Base-by-base conservation (phyloP, 2,329 filamentous ascomycete species). In the Colletotrichum gloeosporioides region DNA sequence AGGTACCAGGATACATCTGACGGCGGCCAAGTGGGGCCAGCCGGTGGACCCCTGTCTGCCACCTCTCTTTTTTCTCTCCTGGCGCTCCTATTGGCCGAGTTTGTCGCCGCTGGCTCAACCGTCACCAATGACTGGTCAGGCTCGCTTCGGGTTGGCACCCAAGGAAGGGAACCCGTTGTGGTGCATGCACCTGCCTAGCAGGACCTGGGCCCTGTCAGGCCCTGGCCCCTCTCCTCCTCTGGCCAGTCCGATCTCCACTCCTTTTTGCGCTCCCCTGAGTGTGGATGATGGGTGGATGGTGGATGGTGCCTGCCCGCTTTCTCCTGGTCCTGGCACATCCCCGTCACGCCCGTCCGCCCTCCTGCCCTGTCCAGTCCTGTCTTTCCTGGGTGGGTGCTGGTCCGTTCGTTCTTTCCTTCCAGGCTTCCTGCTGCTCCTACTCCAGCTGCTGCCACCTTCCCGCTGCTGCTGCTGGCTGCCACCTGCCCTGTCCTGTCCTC, bases 321-420 rank as follows among this genome's bases (percentile, higher is more conserved):
- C 12, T 39, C 10, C 13, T 27, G 25, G 22, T 55, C 66, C 55
- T 64, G 66, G 55, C 59, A 61, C n/a, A 29, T 57, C 64, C 65
- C 55, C 25, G n/a, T 66, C 53, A 29, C 36, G 70, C 31, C 13
- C 75, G 74, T 80, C 78, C 76, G 69, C 69, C 77, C 77, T 77
- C 76, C 55, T 62, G 74, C 78, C 69, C 77, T 70, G 68, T 22
- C 44, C 44, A 53, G 44, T 53, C 44, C 44, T 53, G 44, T 53
- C n/a, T 53, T 53, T 53, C 44, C n/a, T 25, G 9, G 44, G 18
- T 22, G 44, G n/a, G 44, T 22, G 44, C 44, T 13, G 44, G 62
- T 71, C 75, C 71, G 69, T 63, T 74, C 61, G 44, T 71, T 63
- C 63, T 68, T 55, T 44, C 70, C 53, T 32, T 55, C 36, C 59